Evolutionary conservation across 148 eudicot species (phyloP), one percentile per base, ranked within the genome.

Genomic region (Cornus kousa): DNA sequence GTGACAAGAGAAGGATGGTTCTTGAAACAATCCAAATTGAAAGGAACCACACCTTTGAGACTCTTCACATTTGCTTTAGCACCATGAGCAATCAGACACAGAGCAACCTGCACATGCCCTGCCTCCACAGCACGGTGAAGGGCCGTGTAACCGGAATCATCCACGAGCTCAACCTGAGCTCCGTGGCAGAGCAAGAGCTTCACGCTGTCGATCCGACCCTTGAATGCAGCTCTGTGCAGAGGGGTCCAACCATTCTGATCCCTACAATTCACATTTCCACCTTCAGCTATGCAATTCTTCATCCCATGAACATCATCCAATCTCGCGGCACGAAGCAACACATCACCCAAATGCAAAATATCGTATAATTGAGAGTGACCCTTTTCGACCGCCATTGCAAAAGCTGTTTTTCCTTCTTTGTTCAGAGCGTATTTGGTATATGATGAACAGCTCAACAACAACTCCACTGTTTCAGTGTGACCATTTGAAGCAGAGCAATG

Each of bases 231-330:
- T 48, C 89, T 84, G 46, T 88, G 91, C 67, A 88, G 72, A 23
- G 89, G 80, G 23, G 86, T 88, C 91, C 91, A 88, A 5, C 91
- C 91, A 53, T 88, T 84, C 69, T 88, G 89, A 74, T 88, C 91
- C 76, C 39, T 80, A 5, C 78, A 77, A 39, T 88, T 84, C 78
- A 86, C 87, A 0, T 82, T 70, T 67, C 66, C 83, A 17, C 89
- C 91, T 48, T 86, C 74, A 2, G 81, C 87, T 1, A 88, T 14
- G 39, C 89, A 82, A 5, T 73, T 77, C 77, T 76, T 82, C 68
- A 88, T 81, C 17, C 73, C 78, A 9, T 39, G 67, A 14, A 86
- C 80, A 28, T 88, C 91, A 10, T 70, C 84, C 0, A 43, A 48
- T 55, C 86, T 78, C 16, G 91, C 91, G 4, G 91, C 85, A 64